Evolutionary conservation across 2,329 filamentous ascomycete species (phyloP).

Genomic region (Trichoderma aggressivum): DNA sequence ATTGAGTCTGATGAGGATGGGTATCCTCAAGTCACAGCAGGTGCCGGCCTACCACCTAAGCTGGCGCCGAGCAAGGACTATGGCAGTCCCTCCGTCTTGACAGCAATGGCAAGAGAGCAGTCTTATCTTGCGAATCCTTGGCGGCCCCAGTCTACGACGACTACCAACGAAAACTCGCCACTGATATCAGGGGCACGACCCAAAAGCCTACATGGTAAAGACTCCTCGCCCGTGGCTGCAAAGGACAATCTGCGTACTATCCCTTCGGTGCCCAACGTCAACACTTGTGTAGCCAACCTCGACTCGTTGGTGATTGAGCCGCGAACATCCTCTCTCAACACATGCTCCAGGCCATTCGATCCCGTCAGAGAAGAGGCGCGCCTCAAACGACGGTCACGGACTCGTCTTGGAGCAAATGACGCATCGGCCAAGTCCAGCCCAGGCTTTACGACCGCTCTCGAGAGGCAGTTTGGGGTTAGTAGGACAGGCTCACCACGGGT

Average conservation of each 20-base stretch:
- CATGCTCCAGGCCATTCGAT: constrained; percentile 20
- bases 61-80: background rate
- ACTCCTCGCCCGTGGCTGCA: constrained; percentile 14
- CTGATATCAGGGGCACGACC: background rate
- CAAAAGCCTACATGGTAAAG: background rate
- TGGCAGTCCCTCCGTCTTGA: background rate
- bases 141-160: background rate
- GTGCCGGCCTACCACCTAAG: background rate
- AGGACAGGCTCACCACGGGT: constrained; percentile 24
- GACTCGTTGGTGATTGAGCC: constrained; percentile 14
- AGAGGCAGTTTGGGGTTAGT: constrained; percentile 22
- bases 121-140: background rate
- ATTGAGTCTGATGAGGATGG: constrained; percentile 37
- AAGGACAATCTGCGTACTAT: constrained; percentile 25
- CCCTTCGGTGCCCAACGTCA: constrained; percentile 27
- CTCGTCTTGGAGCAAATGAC: constrained; percentile 22
- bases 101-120: background rate
- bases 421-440: constrained; percentile 31
- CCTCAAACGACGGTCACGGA: constrained; percentile 24
- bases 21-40: background rate
- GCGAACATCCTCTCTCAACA: constrained; percentile 29
- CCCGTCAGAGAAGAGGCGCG: constrained; percentile 22
- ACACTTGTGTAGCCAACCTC: background rate
- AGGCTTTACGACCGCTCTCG: constrained; percentile 24
- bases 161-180: constrained; percentile 20